Evolutionary conservation across 1,139 yeast species (phyloP), one percentile per base, ranked within the genome.

Genomic region (Casaregolazyma suthepensis): DNA sequence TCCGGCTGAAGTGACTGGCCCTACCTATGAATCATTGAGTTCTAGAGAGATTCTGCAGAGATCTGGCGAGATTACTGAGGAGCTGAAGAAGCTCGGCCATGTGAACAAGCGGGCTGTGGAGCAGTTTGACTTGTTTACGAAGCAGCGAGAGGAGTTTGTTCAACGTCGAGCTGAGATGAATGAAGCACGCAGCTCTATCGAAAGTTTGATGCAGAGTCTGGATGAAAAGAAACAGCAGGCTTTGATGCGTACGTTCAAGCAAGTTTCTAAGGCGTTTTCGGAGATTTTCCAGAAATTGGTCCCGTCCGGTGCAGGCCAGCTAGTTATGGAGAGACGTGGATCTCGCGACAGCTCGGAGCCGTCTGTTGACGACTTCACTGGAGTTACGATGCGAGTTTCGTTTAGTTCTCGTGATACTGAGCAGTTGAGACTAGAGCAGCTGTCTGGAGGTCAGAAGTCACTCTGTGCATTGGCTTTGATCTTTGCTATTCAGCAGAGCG

Each of bases 361-460:
- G 19, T 51, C 35, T 48, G 49, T 35, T 58, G 85, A 85, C 22
- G 80, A 81, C 56, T 89, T 86, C 64, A 75, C 78, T 12, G 98
- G 98, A 18, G 90, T 93, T 3, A 81, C 96, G 0, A 88, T 93
- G 56, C 78, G 87, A 6, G 98, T 91, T 1, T 89, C 97, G 0
- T 93, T 93, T 75, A 93, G 90, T 66, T 85, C 96, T 15, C 86
- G 84, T 62, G 79, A 79, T 46, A 88, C 90, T 66, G 97, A 90
- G 63, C 96, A 88, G 66, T 89, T 87, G 60, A 77, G 88, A 59
- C 86, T 91, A 53, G 96, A 90, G 68, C 97, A 91, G 66, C 75
- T 93, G 35, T 88, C 96, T 0, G 99, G 99, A 43, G 99, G 99
- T 5, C 99, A 93, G 66, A 93, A 93, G 66, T 87, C 98, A 0